phyloP scores from a whole-genome alignment of 345 rosid species.

The Ceriops decandra region DNA sequence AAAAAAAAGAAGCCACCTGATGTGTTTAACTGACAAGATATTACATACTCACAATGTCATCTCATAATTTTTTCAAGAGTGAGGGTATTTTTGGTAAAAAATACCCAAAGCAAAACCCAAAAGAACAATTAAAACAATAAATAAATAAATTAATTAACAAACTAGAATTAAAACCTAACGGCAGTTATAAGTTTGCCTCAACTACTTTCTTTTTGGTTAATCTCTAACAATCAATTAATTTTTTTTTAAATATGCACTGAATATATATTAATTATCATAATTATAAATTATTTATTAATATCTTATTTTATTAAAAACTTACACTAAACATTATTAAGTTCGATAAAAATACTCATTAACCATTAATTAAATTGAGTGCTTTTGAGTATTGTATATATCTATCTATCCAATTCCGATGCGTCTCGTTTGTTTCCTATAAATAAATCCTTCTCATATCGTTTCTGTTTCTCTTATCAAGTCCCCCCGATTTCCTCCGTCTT shows the following conservation, averaged over 20 bases:
- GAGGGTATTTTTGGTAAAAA: constrained; percentile 12
- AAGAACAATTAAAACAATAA: neutral
- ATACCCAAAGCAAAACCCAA: neutral
- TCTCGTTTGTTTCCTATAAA: neutral
- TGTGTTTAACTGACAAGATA: no score
- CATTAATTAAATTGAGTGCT: no score
- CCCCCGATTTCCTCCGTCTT: neutral
- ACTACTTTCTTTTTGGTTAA: neutral
- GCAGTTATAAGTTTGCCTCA: constrained; percentile 7
- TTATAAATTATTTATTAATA: no score
- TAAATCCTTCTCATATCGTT: constrained; percentile 6
- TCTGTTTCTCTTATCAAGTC: neutral
- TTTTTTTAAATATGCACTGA: no score
- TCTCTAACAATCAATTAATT: neutral
- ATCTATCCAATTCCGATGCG: neutral
- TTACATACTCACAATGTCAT: no score
- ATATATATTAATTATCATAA: no score
- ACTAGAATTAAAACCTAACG: constrained; percentile 32
- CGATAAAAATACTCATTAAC: no score
- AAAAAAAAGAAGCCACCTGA: no score
- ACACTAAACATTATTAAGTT: no score
- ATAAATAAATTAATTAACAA: neutral
- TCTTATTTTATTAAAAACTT: no score
- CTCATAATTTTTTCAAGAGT: no score
- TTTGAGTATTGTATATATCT: neutral